Conservation (phyloP, 108 stramenopile species). For the Parmales sp. region DNA sequence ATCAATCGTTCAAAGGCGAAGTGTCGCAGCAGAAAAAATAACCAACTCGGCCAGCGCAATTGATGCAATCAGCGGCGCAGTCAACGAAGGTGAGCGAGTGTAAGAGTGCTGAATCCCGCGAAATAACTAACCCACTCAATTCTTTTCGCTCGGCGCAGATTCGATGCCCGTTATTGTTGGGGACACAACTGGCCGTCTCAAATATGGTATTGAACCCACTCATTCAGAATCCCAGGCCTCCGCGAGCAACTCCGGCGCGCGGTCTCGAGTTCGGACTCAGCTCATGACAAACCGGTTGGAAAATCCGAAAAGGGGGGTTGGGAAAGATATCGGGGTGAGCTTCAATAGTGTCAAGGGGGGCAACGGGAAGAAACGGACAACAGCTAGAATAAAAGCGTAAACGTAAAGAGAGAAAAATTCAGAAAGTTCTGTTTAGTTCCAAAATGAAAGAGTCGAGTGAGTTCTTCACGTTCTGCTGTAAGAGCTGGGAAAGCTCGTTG, state of each 20-base stretch:
- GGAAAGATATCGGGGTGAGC: neutral
- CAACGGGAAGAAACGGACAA: neutral
- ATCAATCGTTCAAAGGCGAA: neutral
- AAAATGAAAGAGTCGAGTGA: neutral
- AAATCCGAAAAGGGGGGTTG: neutral
- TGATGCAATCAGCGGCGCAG: too few species aligned
- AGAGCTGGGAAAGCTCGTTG: neutral
- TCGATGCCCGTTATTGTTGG: neutral
- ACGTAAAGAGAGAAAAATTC: neutral
- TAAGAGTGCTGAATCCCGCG: neutral
- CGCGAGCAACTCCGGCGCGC: neutral
- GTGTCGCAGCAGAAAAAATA: too few species aligned
- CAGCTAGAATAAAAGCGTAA: neutral
- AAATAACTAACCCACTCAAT: neutral
- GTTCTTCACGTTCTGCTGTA: neutral
- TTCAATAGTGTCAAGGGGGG: neutral
- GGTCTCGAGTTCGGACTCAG: neutral
- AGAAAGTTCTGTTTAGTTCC: neutral
- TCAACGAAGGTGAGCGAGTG: neutral
- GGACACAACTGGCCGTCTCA: neutral
- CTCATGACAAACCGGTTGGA: neutral
- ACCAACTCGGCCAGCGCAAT: neutral
- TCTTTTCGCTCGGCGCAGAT: neutral
- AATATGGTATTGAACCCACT: neutral
- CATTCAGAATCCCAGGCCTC: neutral